Percentiles rank a stretch among this genome's conserved stretches.
Conservation (phyloP, 331 rosid genomes). For the Arachis monticola region DNA sequence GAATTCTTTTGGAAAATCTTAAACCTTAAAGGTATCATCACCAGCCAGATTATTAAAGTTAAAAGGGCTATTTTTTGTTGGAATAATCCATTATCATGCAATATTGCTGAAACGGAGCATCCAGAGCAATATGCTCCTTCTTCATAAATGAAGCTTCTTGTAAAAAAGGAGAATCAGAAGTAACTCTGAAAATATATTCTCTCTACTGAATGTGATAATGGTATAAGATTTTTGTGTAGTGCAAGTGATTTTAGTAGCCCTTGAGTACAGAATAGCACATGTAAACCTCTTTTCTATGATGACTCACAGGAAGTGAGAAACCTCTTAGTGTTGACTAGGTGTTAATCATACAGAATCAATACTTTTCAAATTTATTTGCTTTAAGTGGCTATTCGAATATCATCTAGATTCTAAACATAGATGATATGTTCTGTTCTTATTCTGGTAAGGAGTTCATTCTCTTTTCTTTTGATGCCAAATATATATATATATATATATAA, state of each 20-base stretch:
- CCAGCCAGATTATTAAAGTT: conserved; percentile 8
- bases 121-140: conserved; percentile 11
- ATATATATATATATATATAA: neutral
- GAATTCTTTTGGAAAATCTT: neutral
- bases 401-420: conserved; percentile 12
- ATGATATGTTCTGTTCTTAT: neutral
- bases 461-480: neutral
- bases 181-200: neutral
- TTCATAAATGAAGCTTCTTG: conserved; percentile 14
- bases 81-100: conserved; percentile 6
- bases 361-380: neutral
- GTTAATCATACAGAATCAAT: neutral
- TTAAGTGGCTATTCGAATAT: neutral
- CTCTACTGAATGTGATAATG: neutral
- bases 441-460: conserved; percentile 15
- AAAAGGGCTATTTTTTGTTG: conserved; percentile 8
- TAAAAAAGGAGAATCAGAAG: conserved; percentile 14
- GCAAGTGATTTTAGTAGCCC: conserved; percentile 1
- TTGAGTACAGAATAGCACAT: conserved; percentile 8
- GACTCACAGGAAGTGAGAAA: conserved; percentile 1
- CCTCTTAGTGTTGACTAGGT: conserved; percentile 8
- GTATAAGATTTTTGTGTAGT: neutral
- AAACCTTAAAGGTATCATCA: conserved; percentile 22
- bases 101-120: neutral
- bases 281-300: neutral